These are phyloP conservation scores for Aspergillus biplanus DNA, from an alignment of 495 filamentous ascomycete species.

Conservation along the genomic window DNA sequence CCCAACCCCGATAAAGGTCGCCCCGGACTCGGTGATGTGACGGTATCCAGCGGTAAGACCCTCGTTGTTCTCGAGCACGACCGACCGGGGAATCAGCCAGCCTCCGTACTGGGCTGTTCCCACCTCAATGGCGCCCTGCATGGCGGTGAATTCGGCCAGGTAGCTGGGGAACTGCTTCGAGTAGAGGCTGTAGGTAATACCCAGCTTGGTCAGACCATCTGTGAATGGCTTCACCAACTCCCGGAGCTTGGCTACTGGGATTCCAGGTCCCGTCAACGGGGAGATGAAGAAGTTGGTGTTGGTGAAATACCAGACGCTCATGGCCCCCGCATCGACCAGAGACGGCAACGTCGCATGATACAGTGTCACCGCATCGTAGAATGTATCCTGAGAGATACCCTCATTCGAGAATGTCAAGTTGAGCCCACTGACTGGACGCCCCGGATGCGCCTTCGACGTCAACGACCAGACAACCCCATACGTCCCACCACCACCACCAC, in stretches of 20 bases:
- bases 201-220: conserved; percentile 30
- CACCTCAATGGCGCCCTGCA: conserved; percentile 42
- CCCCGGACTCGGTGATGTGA: conserved; percentile 44
- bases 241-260: conserved; percentile 32
- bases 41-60: conserved; percentile 43
- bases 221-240: conserved; percentile 36
- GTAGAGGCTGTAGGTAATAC: conserved; percentile 32
- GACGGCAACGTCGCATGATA: conserved; percentile 47
- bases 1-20: conserved; percentile 49
- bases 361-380: conserved; percentile 45
- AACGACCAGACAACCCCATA: conserved; percentile 64
- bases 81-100: conserved; percentile 56
- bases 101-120: conserved; percentile 58
- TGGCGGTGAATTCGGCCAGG: conserved; percentile 48
- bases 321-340: conserved; percentile 57
- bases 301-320: conserved; percentile 54
- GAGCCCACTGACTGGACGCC: conserved; percentile 38
- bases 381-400: conserved; percentile 42
- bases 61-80: conserved; percentile 53
- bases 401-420: conserved; percentile 38
- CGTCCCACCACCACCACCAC: conserved; percentile 68
- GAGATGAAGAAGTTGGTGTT: conserved; percentile 50
- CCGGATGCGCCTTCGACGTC: conserved; percentile 51
- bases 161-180: conserved; percentile 45
- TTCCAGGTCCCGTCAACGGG: conserved; percentile 41